Conservation (phyloP, 176 grass and related monocot species). For the Carex kokanica region DNA sequence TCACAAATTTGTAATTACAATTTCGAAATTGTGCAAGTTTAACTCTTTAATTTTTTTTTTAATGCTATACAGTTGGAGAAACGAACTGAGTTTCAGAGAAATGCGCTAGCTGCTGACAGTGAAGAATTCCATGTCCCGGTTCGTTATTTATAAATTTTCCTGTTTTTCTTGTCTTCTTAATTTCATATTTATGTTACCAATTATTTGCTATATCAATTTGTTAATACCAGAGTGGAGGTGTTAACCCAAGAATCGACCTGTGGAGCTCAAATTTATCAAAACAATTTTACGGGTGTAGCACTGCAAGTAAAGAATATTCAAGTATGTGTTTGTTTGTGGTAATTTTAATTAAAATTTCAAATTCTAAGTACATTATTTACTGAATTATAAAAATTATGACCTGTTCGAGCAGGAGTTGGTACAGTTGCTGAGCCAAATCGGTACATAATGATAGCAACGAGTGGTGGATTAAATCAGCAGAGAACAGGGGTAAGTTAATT, state of each 20-base stretch:
- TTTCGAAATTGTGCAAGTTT: too few species aligned
- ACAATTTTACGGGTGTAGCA: constrained; percentile 75
- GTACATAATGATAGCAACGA: constrained; percentile 91
- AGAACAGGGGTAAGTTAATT: constrained; percentile 82
- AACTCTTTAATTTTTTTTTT: neutral
- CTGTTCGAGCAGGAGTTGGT: constrained; percentile 37
- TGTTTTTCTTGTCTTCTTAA: neutral
- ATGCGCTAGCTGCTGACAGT: constrained; percentile 44
- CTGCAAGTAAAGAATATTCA: constrained; percentile 49
- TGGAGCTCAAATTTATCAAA: constrained; percentile 58
- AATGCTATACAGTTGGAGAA: constrained; percentile 63
- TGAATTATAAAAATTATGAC: neutral
- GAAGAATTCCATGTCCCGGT: constrained; percentile 54
- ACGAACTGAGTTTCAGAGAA: constrained; percentile 42
- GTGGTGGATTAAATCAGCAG: constrained; percentile 95
- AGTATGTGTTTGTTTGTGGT: constrained; percentile 34
- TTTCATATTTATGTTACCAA: constrained; percentile 17
- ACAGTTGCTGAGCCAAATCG: constrained; percentile 53
- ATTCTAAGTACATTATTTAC: neutral
- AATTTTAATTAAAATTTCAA: constrained; percentile 19
- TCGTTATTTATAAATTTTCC: constrained; percentile 11
- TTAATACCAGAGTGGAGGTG: constrained; percentile 53
- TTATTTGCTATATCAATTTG: constrained; percentile 14
- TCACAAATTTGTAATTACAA: neutral
- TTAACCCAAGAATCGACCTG: constrained; percentile 44